Evolutionary conservation across 192 early-diverging fungal species (phyloP).

Genomic region (Spizellomyces punctatus): DNA sequence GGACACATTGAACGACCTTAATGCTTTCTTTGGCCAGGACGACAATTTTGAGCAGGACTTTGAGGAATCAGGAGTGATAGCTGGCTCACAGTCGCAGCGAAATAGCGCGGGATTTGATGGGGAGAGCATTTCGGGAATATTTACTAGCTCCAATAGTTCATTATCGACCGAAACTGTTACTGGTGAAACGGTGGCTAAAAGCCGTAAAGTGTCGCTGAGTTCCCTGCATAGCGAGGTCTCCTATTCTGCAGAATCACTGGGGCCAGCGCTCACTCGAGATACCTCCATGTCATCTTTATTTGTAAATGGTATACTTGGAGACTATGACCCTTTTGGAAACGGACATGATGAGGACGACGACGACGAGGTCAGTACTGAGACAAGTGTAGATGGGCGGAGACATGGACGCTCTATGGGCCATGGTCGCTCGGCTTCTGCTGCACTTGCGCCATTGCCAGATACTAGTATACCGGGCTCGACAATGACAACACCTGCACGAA

Average conservation of each 20-base stretch:
- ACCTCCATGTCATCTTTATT: conserved; percentile 21
- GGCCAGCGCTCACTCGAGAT: conserved; percentile 23
- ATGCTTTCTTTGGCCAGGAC: conserved; percentile 37
- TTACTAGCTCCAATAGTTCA: too few relatives aligned
- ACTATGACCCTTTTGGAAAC: not conserved
- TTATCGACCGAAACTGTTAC: not conserved
- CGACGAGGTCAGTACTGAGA: not conserved
- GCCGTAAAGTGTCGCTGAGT: not conserved
- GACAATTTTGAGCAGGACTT: not conserved
- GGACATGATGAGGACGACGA: conserved; percentile 5
- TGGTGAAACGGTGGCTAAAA: not conserved
- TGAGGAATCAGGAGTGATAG: not conserved
- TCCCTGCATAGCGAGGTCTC: conserved; percentile 28
- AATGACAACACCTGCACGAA: conserved; percentile 4
- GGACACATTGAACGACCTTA: conserved; percentile 31
- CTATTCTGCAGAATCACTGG: conserved; percentile 26
- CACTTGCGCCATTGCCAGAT: not conserved
- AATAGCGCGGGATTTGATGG: not conserved
- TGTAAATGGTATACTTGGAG: conserved; percentile 17
- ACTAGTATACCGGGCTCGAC: not conserved
- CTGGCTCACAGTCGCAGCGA: not conserved
- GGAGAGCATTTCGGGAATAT: too few relatives aligned
- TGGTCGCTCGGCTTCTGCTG: not conserved
- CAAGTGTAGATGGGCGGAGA: not conserved
- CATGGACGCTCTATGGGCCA: not conserved